phyloP scores from a whole-genome alignment of 2,329 filamentous ascomycete species.

The Pseudocercospora fuligena region DNA sequence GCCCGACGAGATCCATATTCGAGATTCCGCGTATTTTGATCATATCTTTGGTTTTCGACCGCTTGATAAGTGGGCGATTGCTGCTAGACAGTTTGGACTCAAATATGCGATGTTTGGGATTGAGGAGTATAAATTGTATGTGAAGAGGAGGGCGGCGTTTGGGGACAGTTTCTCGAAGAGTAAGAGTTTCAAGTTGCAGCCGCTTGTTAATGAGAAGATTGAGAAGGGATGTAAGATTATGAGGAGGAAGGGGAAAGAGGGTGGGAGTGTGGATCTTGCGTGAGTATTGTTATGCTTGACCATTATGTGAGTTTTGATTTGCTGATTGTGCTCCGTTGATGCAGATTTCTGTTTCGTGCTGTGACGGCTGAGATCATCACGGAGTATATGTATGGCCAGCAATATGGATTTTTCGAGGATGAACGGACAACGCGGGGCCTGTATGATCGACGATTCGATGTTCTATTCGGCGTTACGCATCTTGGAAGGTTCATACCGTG shows the following conservation, averaged over 20 bases:
- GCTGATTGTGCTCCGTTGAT: neutral
- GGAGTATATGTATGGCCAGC: slow-evolving; percentile 23
- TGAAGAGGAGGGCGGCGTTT: slow-evolving; percentile 13
- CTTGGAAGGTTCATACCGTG: slow-evolving; percentile 21
- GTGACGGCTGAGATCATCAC: slow-evolving; percentile 19
- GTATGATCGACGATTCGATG: slow-evolving; percentile 19
- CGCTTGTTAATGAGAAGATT: slow-evolving; percentile 14
- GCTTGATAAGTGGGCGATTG: slow-evolving; percentile 16
- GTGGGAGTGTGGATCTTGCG: slow-evolving; percentile 8
- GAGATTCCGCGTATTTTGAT: slow-evolving; percentile 34
- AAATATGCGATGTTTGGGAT: slow-evolving; percentile 19
- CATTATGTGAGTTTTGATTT: neutral
- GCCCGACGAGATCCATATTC: slow-evolving; percentile 45
- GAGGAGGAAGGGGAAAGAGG: neutral
- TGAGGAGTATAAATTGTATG: slow-evolving; percentile 18
- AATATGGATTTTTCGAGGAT: slow-evolving; percentile 21
- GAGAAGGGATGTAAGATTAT: slow-evolving; percentile 13
- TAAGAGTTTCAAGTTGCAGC: slow-evolving; percentile 14
- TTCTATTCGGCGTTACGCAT: slow-evolving; percentile 18
- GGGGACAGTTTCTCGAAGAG: slow-evolving; percentile 15
- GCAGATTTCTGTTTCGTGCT: slow-evolving; percentile 14
- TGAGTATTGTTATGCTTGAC: neutral
- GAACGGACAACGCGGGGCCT: slow-evolving; percentile 18
- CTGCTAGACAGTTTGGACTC: slow-evolving; percentile 12
- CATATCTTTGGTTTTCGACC: slow-evolving; percentile 17